These are phyloP conservation scores for Lasiodiplodia gonubiensis DNA, from an alignment of 2,329 filamentous ascomycete genomes.

Conservation along the genomic window DNA sequence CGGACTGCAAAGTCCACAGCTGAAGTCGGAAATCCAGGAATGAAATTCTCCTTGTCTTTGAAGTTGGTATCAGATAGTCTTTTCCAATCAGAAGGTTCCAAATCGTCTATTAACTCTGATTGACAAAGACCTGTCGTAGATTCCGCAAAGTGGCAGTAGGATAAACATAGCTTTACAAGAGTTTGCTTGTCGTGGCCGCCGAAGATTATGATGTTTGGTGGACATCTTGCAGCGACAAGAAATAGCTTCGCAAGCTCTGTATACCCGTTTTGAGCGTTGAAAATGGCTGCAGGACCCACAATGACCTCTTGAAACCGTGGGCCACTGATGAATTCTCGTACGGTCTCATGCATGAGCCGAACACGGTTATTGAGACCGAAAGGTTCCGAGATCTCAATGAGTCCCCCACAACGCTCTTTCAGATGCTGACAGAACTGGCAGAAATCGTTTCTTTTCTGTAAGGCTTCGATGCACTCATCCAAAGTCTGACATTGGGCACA, in stretches of 20 bases:
- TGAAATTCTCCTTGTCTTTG: too few relatives aligned
- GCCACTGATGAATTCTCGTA: neutral
- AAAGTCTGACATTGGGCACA: neutral
- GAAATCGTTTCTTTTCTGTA: neutral
- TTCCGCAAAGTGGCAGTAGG: neutral
- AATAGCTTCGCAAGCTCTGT: neutral
- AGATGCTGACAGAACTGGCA: neutral
- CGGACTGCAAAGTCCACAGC: neutral
- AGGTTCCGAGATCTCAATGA: neutral
- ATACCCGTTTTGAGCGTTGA: constrained; percentile 1
- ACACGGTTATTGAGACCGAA: neutral
- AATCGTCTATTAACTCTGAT: neutral
- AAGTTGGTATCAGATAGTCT: too few relatives aligned
- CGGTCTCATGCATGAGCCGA: constrained; percentile 1
- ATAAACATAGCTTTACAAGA: too few relatives aligned
- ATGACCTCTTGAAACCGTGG: neutral
- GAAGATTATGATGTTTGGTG: too few relatives aligned
- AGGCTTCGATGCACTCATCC: neutral
- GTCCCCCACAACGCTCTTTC: neutral
- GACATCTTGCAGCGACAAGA: neutral
- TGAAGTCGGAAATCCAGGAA: neutral
- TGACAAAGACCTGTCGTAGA: neutral
- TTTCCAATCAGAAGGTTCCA: rapidly evolving
- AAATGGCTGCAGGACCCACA: neutral
- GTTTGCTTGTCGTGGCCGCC: too few relatives aligned